Percentiles rank a stretch among this genome's conserved stretches.
Evolutionary conservation across 2,329 filamentous ascomycete species (phyloP).

Genomic region (Thelonectria blattea): DNA sequence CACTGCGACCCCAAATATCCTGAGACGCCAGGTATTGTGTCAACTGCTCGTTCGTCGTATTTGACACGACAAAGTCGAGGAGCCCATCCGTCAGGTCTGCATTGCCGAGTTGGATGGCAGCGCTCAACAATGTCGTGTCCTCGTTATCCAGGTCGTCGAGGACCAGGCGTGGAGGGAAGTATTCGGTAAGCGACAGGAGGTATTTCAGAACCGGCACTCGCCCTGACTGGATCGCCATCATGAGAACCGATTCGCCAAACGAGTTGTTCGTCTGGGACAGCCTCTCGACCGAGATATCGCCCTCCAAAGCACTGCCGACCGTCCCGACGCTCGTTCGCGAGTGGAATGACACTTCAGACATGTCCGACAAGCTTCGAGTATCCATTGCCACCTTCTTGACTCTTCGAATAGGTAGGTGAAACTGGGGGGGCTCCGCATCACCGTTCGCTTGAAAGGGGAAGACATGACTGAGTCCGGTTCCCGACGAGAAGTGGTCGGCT

Average conservation of each 20-base stretch:
- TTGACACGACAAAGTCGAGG: conserved; percentile 71
- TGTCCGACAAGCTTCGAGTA: conserved; percentile 83
- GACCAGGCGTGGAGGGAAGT: conserved; percentile 74
- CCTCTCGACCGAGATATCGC: conserved; percentile 83
- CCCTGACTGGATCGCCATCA: conserved; percentile 82
- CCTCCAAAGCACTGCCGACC: conserved; percentile 74
- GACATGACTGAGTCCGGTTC: conserved; percentile 76
- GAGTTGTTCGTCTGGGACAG: conserved; percentile 73
- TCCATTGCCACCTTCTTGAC: conserved; percentile 89
- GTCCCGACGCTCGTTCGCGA: conserved; percentile 84
- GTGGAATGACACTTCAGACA: conserved; percentile 81
- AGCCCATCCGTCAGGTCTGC: conserved; percentile 76
- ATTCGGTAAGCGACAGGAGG: conserved; percentile 76
- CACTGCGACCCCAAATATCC: conserved; percentile 85
- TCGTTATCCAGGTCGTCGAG: conserved; percentile 88
- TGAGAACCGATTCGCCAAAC: conserved; percentile 81
- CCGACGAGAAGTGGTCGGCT: conserved; percentile 60
- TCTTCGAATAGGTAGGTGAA: conserved; percentile 51
- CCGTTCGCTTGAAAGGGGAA: conserved; percentile 78
- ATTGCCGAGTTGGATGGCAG: conserved; percentile 86
- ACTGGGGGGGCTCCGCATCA: conserved; percentile 50
- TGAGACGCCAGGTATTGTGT: conserved; percentile 74
- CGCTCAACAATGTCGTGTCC: conserved; percentile 85
- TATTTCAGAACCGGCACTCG: conserved; percentile 78
- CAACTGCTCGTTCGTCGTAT: conserved; percentile 61